Conservation (phyloP, 2,329 filamentous ascomycete genomes). For the Xylaria sp. region DNA sequence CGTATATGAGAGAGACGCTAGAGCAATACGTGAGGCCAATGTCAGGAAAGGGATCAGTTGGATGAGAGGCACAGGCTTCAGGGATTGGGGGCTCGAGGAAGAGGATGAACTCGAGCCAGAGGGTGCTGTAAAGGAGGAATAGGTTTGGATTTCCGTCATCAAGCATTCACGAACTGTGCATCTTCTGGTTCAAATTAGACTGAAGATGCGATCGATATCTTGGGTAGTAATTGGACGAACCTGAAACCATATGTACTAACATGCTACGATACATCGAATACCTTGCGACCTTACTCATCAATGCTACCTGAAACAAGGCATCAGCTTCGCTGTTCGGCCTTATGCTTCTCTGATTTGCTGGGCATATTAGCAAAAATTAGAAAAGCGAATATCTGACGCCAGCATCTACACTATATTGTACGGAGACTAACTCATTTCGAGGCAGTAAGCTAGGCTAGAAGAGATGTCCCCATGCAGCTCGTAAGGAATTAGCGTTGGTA, state of each 20-base stretch:
- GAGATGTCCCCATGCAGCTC: slow-evolving; percentile 11
- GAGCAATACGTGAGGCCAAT: slow-evolving; percentile 72
- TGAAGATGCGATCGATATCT: slow-evolving; percentile 9
- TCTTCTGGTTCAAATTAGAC: background rate
- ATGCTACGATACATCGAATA: slow-evolving; percentile 22
- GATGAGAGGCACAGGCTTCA: slow-evolving; percentile 79
- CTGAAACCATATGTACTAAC: slow-evolving; percentile 20
- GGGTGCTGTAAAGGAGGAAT: slow-evolving; percentile 35
- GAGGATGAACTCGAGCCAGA: slow-evolving; percentile 56
- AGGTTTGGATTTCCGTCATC: background rate
- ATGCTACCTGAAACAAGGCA: background rate
- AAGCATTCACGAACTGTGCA: background rate
- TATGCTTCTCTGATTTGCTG: background rate
- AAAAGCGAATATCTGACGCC: slow-evolving; percentile 18
- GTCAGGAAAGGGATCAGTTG: slow-evolving; percentile 80
- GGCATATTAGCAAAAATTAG: background rate
- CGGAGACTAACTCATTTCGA: background rate
- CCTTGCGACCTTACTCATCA: background rate
- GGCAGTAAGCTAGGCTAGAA: background rate
- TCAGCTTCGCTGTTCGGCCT: background rate
- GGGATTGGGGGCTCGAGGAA: slow-evolving; percentile 70
- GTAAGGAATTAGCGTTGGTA: background rate
- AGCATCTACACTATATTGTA: slow-evolving; percentile 6
- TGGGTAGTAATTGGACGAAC: slow-evolving; percentile 13
- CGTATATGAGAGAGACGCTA: slow-evolving; percentile 78